Percentiles rank a stretch among this genome's conserved stretches.
phyloP scores from a whole-genome alignment of 345 rosid genomes.

The Mercurialis annua region DNA sequence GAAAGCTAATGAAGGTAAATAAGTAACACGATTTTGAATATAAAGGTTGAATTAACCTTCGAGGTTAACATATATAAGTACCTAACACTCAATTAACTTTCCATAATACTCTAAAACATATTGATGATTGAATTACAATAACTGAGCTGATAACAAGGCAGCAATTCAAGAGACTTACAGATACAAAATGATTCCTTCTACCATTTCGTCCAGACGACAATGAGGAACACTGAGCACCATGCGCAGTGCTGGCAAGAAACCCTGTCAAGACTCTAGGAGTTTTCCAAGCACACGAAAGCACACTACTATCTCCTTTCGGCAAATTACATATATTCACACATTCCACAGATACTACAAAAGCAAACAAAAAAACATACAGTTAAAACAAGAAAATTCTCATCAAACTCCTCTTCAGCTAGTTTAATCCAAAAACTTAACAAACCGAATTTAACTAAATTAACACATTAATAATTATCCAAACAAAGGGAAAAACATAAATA shows the following conservation, averaged over 20 bases:
- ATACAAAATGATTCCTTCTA: slow-evolving; percentile 40
- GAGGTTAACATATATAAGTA: too few relatives aligned
- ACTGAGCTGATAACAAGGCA: not conserved
- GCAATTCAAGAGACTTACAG: slow-evolving; percentile 41
- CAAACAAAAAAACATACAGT: slow-evolving; percentile 16
- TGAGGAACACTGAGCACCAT: slow-evolving; percentile 48
- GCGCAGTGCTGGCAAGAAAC: slow-evolving; percentile 77
- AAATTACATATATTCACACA: slow-evolving; percentile 77
- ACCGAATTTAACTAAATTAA: not conserved
- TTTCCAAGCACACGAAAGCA: slow-evolving; percentile 85
- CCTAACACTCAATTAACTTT: not conserved
- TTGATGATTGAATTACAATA: not conserved
- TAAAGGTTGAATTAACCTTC: too few relatives aligned
- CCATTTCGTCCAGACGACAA: slow-evolving; percentile 33
- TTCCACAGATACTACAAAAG: slow-evolving; percentile 71
- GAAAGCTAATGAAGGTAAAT: too few relatives aligned
- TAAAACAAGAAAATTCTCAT: not conserved
- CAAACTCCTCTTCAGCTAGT: not conserved
- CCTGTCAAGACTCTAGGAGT: slow-evolving; percentile 88
- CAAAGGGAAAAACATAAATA: not conserved
- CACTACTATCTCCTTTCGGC: slow-evolving; percentile 72
- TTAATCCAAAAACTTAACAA: not conserved
- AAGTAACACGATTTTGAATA: too few relatives aligned
- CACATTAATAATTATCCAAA: not conserved
- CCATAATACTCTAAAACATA: too few relatives aligned